Percentiles rank a stretch among this genome's conserved stretches.
These are phyloP conservation scores for Ascochyta rabiei DNA, from an alignment of 2,329 filamentous ascomycete genomes.

Conservation along the genomic window DNA sequence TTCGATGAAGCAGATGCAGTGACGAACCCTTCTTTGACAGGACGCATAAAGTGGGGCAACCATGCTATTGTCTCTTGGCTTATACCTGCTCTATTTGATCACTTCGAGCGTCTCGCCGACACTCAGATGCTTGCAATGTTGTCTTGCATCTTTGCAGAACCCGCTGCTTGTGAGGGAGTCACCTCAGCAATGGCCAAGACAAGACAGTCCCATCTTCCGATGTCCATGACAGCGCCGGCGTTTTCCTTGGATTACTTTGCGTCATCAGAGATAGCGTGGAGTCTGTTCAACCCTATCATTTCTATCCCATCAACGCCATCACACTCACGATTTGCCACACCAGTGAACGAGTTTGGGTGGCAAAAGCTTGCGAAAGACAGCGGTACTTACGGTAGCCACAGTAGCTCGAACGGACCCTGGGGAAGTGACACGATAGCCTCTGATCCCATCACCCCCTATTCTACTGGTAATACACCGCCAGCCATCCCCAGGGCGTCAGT, in stretches of 20 bases:
- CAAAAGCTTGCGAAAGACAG: constrained; percentile 37
- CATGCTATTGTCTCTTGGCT: constrained; percentile 65
- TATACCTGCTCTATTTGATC: constrained; percentile 62
- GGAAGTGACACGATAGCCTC: constrained; percentile 48
- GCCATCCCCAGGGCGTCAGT: constrained; percentile 50
- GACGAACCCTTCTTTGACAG: constrained; percentile 48
- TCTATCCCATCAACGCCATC: constrained; percentile 42
- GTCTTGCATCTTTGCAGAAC: constrained; percentile 63
- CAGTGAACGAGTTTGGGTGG: constrained; percentile 40
- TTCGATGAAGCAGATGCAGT: constrained; percentile 52
- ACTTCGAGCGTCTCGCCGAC: constrained; percentile 66
- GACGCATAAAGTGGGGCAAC: constrained; percentile 61
- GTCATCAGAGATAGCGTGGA: constrained; percentile 52
- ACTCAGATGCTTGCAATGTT: constrained; percentile 71
- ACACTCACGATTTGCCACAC: constrained; percentile 39
- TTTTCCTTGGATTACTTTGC: constrained; percentile 57
- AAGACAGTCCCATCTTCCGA: constrained; percentile 45
- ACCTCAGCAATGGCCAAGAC: constrained; percentile 46
- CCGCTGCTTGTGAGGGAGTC: constrained; percentile 50
- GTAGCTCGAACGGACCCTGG: constrained; percentile 59
- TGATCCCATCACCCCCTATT: constrained; percentile 58
- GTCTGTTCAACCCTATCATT: constrained; percentile 48
- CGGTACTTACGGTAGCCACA: constrained; percentile 55
- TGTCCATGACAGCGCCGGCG: constrained; percentile 51
- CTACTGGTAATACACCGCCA: constrained; percentile 60